These are phyloP conservation scores for Musa schizocarpa DNA, from an alignment of 176 grass and related monocot species.

Conservation along the genomic window DNA sequence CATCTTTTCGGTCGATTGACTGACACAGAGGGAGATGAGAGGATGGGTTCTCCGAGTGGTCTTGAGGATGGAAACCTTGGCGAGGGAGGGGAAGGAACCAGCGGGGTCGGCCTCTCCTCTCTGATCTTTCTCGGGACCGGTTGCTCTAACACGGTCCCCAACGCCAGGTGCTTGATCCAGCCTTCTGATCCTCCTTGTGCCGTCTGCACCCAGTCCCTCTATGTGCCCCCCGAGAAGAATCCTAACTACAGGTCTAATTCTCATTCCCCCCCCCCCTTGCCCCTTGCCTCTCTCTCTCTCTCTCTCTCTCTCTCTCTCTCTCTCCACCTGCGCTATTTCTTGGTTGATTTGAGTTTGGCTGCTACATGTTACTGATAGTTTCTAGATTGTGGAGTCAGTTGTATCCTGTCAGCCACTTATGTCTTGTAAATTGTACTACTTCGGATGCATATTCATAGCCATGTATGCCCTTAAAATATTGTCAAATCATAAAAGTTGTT, in stretches of 20 bases:
- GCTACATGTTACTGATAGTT: too few species aligned
- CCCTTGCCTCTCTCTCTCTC: not conserved
- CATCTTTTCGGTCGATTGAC: too few species aligned
- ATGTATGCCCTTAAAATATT: too few species aligned
- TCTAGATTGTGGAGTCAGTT: too few species aligned
- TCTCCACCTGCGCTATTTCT: not conserved
- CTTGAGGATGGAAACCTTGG: not conserved
- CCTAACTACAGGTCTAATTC: slow-evolving; percentile 76
- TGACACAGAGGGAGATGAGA: not conserved
- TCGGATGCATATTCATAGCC: too few species aligned
- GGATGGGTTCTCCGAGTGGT: not conserved
- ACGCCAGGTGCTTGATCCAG: slow-evolving; percentile 92
- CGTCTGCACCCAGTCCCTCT: slow-evolving; percentile 80
- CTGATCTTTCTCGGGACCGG: slow-evolving; percentile 94
- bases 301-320: not conserved
- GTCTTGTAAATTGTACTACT: too few species aligned
- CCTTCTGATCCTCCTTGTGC: slow-evolving; percentile 70
- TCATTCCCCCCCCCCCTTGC: not conserved
- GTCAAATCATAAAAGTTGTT: too few species aligned
- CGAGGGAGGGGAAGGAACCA: not conserved
- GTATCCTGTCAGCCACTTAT: too few species aligned
- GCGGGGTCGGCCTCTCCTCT: slow-evolving; percentile 26
- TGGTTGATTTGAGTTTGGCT: not conserved
- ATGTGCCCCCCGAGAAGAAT: slow-evolving; percentile 61
- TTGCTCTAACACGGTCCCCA: slow-evolving; percentile 85